Conservation (phyloP, 345 rosid species). For the Excoecaria cochinchinensis region DNA sequence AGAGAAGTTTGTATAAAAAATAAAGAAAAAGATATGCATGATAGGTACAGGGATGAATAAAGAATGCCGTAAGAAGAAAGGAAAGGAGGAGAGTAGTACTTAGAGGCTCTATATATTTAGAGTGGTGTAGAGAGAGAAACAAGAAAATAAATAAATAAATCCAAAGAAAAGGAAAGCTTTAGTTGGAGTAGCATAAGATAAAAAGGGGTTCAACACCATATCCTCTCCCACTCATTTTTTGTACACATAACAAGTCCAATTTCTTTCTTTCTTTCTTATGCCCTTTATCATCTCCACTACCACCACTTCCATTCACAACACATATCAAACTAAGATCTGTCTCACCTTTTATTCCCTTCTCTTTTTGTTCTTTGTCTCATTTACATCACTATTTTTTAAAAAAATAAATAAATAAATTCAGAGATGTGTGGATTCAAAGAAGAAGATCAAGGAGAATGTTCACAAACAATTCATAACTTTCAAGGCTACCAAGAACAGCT, state of each 20-base stretch:
- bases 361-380: neutral
- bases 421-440: conserved; percentile 65
- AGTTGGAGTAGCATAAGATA: neutral
- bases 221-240: no score
- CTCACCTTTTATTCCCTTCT: neutral
- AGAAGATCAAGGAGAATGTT: conserved; percentile 62
- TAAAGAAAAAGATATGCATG: conserved; percentile 23
- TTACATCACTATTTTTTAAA: no score
- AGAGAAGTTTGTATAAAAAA: conserved; percentile 7
- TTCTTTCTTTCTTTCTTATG: neutral
- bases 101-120: conserved; percentile 40
- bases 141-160: conserved; percentile 8
- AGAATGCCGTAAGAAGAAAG: conserved; percentile 85
- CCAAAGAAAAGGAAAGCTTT: conserved; percentile 6
- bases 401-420: no score
- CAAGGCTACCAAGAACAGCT: conserved; percentile 70
- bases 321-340: no score
- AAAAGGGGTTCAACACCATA: no score
- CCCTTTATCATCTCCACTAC: no score
- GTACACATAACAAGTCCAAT: no score
- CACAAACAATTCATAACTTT: conserved; percentile 52
- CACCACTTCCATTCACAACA: no score
- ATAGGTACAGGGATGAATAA: conserved; percentile 46
- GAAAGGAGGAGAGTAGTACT: conserved; percentile 52
- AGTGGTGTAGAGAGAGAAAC: conserved; percentile 30